phyloP scores from a whole-genome alignment of 495 filamentous ascomycete genomes.

The Podospora pseudopauciseta region DNA sequence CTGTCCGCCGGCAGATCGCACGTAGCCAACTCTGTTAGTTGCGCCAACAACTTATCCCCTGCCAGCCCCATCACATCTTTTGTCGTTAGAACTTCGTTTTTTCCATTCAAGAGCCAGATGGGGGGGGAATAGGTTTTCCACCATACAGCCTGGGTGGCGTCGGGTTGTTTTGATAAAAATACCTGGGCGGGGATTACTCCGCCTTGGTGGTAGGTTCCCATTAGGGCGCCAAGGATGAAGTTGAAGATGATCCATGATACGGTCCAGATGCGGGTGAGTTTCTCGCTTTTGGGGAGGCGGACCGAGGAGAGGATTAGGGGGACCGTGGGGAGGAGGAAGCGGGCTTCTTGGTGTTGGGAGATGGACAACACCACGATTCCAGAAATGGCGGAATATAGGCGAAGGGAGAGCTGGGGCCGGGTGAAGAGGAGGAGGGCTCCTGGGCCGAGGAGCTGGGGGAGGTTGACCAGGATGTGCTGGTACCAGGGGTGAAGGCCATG shows the following conservation, averaged over 20 bases:
- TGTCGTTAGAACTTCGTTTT: slow-evolving; percentile 64
- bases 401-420: slow-evolving; percentile 53
- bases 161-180: slow-evolving; percentile 54
- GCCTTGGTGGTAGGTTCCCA: slow-evolving; percentile 93
- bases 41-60: slow-evolving; percentile 55
- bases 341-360: slow-evolving; percentile 90
- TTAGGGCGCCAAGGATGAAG: slow-evolving; percentile 66
- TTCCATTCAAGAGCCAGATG: slow-evolving; percentile 81
- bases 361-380: slow-evolving; percentile 75
- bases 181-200: slow-evolving; percentile 82
- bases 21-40: slow-evolving; percentile 54
- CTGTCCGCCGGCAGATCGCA: slow-evolving; percentile 55
- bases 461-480: slow-evolving; percentile 80
- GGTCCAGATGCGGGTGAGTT: slow-evolving; percentile 54
- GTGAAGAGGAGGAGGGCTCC: slow-evolving; percentile 66
- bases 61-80: slow-evolving; percentile 79
- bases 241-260: slow-evolving; percentile 82
- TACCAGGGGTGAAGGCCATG: slow-evolving; percentile 92
- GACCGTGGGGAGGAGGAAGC: slow-evolving; percentile 84
- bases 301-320: slow-evolving; percentile 86
- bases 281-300: slow-evolving; percentile 59
- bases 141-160: slow-evolving; percentile 75
- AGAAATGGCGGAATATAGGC: slow-evolving; percentile 73
- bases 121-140: slow-evolving; percentile 98
- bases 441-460: slow-evolving; percentile 88